Percentiles rank a stretch among this genome's conserved stretches.
These are phyloP conservation scores for Podila epicladia DNA, from an alignment of 192 early-diverging fungal species.

Conservation along the genomic window DNA sequence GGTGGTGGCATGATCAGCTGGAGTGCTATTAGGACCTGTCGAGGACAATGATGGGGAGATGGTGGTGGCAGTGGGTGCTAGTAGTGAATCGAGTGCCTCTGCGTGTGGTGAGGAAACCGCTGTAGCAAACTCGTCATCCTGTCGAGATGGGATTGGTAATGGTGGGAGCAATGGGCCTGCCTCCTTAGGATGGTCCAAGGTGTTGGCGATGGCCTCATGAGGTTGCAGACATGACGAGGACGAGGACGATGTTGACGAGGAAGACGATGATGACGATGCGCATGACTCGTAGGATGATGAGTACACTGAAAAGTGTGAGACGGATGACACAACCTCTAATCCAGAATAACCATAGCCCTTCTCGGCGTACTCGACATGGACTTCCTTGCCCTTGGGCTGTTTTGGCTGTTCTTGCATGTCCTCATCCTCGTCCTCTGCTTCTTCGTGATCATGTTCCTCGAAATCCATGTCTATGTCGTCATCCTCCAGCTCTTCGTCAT, in stretches of 20 bases:
- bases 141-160: slow-evolving; percentile 39
- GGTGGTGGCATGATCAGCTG: no score
- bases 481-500: neutral
- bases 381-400: slow-evolving; percentile 41
- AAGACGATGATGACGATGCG: slow-evolving; percentile 9
- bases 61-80: neutral
- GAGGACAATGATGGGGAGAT: no score
- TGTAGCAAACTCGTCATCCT: neutral
- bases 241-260: neutral
- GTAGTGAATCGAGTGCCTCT: neutral
- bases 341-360: neutral
- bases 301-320: slow-evolving; percentile 12
- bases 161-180: slow-evolving; percentile 24
- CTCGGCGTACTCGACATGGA: slow-evolving; percentile 14
- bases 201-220: neutral
- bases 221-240: neutral
- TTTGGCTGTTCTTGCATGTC: neutral
- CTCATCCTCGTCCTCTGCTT: slow-evolving; percentile 5
- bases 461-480: slow-evolving; percentile 1
- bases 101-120: neutral
- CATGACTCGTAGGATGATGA: slow-evolving; percentile 18
- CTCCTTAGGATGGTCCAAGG: neutral
- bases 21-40: no score
- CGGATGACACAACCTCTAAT: neutral
- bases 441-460: neutral